Percentiles rank a stretch among this genome's conserved stretches.
These are phyloP conservation scores for Naematelia encephala DNA, from an alignment of 768 basidiomycete genomes.

Conservation along the genomic window DNA sequence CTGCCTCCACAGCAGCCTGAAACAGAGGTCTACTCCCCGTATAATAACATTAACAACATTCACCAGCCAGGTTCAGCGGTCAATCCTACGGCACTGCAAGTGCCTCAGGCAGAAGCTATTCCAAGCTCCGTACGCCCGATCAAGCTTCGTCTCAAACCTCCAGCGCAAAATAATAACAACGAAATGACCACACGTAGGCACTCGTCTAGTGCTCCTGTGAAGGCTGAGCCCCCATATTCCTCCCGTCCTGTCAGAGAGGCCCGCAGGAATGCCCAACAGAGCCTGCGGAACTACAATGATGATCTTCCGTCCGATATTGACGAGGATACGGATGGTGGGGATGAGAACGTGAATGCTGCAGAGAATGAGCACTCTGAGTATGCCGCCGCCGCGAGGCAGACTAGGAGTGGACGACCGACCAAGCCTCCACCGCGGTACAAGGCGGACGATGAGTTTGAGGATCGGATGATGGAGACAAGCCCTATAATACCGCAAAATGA, in stretches of 20 bases:
- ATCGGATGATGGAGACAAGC: conserved; percentile 5
- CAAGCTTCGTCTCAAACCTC: neutral
- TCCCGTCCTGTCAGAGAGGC: neutral
- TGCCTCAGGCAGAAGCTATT: neutral
- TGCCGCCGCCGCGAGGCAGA: neutral
- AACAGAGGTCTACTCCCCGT: neutral
- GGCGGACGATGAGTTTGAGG: conserved; percentile 2
- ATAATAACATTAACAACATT: neutral
- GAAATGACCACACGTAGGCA: neutral
- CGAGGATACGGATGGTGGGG: neutral
- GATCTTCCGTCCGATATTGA: neutral
- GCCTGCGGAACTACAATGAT: neutral
- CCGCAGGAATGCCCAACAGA: neutral
- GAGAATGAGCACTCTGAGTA: neutral
- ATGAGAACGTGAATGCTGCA: too few relatives aligned
- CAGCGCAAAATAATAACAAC: neutral
- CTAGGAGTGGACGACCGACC: neutral
- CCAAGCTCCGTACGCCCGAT: neutral
- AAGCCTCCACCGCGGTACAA: neutral
- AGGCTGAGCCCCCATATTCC: neutral
- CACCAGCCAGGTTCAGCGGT: neutral
- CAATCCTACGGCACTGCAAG: neutral
- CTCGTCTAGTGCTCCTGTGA: neutral
- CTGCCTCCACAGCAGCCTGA: neutral
- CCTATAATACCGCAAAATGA: neutral